Conservation (phyloP, 257 asterid species). For the Cruciata laevipes region DNA sequence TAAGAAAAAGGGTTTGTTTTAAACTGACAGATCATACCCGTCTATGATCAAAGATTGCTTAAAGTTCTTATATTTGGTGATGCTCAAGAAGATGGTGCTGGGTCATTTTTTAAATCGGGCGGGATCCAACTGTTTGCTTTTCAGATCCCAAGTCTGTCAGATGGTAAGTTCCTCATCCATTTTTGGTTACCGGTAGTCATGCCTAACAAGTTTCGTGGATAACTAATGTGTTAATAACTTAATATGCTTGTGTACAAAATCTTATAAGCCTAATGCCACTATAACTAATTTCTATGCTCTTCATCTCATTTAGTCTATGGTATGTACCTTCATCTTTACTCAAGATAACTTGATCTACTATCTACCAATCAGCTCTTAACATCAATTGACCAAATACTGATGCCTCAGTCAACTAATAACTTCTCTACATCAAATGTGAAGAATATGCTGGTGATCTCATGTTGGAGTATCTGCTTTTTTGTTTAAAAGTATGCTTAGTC, state of each 20-base stretch:
- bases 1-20: slow-evolving; percentile 17
- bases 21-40: slow-evolving; percentile 39
- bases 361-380: background rate
- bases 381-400: background rate
- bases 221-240: background rate
- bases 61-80: slow-evolving; percentile 63
- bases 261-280: background rate
- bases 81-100: slow-evolving; percentile 51
- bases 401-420: background rate
- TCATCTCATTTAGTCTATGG: background rate
- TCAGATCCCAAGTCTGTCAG: slow-evolving; percentile 51
- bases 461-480: background rate
- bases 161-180: slow-evolving; percentile 36
- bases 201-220: background rate
- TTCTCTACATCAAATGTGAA: too few relatives aligned
- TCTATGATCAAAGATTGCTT: slow-evolving; percentile 59
- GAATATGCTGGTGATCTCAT: background rate
- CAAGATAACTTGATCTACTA: background rate
- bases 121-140: slow-evolving; percentile 38
- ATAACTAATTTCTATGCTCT: background rate
- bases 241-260: background rate
- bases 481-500: background rate
- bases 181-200: background rate
- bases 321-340: background rate
- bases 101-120: slow-evolving; percentile 35